Evolutionary conservation across 768 basidiomycete species (phyloP), one percentile per base, ranked within the genome.

Genomic region (Tylopilus sp.): DNA sequence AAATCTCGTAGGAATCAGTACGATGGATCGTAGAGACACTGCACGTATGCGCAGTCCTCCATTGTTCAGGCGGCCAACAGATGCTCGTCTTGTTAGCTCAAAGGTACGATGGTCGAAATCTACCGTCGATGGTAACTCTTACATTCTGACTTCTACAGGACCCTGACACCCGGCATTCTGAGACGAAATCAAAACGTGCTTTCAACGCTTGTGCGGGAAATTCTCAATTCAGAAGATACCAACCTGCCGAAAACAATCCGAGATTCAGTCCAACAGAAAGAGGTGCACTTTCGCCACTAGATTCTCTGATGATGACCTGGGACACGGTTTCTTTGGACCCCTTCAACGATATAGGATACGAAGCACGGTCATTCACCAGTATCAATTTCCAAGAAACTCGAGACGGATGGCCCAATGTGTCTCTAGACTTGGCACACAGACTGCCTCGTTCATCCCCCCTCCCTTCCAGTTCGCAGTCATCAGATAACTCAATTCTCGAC

Each of bases 361-460:
- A 38, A 50, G 18, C n/a, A 18, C 57, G n/a, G 21, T 17, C 20
- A 12, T n/a, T 31, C 20, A 23, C 41, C 41, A n/a, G 40, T 28
- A 23, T 21, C 33, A 41, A 10, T 38, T 10, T 22, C 26, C 15
- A 35, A 23, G 22, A 31, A 40, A 17, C 7, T 3, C 12, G 25
- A 22, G 40, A 33, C 22, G 40, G 30, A 28, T 22, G 12, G 15
- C 21, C 51, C 12, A 11, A 40, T 35, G 38, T 18, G 31, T 44
- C 13, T 23, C 31, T 23, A 20, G 42, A 44, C 21, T 22, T 2
- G 28, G 8, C 28, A 28, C 38, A 44, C 31, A 44, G 50, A 26
- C 50, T 66, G n/a, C 57, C 59, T 35, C 52, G 36, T 23, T 69
- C 63, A 41, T 66, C 61, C 20, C 68, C 66, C 12, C 52, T 57